Evolutionary conservation across 2,329 filamentous ascomycete genomes (phyloP), one percentile per base, ranked within the genome.

Genomic region (Diaporthe caulivora): DNA sequence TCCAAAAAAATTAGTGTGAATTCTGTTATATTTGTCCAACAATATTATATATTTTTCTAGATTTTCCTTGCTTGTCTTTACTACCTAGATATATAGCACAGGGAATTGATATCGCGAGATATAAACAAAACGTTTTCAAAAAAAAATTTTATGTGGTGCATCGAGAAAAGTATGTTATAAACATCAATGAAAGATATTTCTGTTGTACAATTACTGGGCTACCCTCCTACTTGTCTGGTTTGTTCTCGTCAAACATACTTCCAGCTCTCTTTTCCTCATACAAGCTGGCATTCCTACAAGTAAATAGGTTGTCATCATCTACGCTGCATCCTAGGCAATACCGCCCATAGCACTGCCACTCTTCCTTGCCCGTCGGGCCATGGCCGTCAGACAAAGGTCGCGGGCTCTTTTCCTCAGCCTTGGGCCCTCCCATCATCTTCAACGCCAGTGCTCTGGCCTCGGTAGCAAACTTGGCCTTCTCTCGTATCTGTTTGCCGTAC

Each of bases 381-480:
- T 53, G 62, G 10, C 62, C 62, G 15, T 53, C 62, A 53, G 62
- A 67, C 21, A 67, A 18, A 2, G 62, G 62, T 1, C 62, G 11
- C 2, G 62, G 18, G 44, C 51, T 70, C 40, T 70, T 57, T 13
- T 42, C 67, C 7, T 57, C 67, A 3, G 67, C 18, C 34, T 54
- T 70, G 8, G 49, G 21, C 40, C 42, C 51, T 7, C 53, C 67
- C 53, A 55, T 29, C 67, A 70, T 54, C n/a, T 57, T 70, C 17
- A 55, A 3, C 13, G 53, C 49, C 18, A 70, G 29, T 6, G 67
- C 67, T 15, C 49, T 47, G 3, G 58, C 72, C 72, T 89, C 82
- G 2, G 86, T 85, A n/a, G 89, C 87, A 77, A 85, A 91, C 78
- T 88, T 88, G 82, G 89, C 90, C 71, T 83, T 84, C 74, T 81